phyloP scores from a whole-genome alignment of 495 filamentous ascomycete species.

The Letharia lupina region DNA sequence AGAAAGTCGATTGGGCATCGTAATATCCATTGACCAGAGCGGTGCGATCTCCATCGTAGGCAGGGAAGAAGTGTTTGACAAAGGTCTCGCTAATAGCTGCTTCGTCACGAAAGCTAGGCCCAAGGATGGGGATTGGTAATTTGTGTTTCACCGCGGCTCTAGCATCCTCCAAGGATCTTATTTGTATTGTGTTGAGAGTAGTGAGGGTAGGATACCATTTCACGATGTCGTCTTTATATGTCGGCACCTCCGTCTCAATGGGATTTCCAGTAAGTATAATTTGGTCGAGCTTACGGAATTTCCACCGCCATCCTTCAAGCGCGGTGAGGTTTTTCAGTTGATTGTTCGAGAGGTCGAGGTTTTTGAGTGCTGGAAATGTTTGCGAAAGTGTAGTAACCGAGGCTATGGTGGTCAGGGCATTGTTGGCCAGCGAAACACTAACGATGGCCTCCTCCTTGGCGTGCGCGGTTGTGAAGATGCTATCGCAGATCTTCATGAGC shows the following conservation, averaged over 20 bases:
- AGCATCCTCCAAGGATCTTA: constrained; percentile 61
- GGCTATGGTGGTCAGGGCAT: constrained; percentile 59
- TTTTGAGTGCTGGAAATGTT: constrained; percentile 72
- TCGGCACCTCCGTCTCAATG: constrained; percentile 50
- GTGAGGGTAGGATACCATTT: constrained; percentile 74
- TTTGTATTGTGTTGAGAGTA: constrained; percentile 59
- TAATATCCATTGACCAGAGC: constrained; percentile 60
- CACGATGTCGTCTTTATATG: constrained; percentile 60
- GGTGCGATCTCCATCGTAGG: constrained; percentile 65
- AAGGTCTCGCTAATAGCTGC: constrained; percentile 66
- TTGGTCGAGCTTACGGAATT: constrained; percentile 68
- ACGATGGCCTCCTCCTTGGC: constrained; percentile 63
- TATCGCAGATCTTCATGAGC: constrained; percentile 71
- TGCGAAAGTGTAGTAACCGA: constrained; percentile 63
- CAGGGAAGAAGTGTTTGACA: constrained; percentile 61
- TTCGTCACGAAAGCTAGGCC: constrained; percentile 67
- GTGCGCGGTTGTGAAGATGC: constrained; percentile 54
- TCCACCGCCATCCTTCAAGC: constrained; percentile 61
- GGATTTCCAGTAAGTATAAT: constrained; percentile 72
- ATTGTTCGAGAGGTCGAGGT: constrained; percentile 78
- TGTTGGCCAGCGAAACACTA: constrained; percentile 69
- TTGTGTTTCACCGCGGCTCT: constrained; percentile 44
- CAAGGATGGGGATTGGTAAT: constrained; percentile 58
- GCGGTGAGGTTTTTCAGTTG: constrained; percentile 52
- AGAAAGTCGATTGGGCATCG: constrained; percentile 70